Base-by-base conservation (phyloP, 371 early-diverging fungal genomes). In the Mucor plumbeus region DNA sequence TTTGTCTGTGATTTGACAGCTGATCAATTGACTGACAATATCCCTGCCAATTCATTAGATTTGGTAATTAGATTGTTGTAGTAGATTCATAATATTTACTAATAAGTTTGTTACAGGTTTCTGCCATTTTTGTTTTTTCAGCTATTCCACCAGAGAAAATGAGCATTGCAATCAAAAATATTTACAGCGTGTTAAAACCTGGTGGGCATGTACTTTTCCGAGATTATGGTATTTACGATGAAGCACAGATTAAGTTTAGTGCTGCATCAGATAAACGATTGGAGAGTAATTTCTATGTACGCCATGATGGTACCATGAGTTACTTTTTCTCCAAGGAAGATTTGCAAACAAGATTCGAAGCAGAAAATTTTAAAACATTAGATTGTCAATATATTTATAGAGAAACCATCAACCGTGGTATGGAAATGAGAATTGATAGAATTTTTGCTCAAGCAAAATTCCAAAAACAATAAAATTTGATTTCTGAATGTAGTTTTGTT, bases 401-500 rank as follows among this genome's bases (percentile, higher is more conserved):
- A 53, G 90, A 90, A 74, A 92, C 95, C 0, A 91, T 89, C 50
- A 98, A 97, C 69, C 80, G 91, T 60, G 91, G 92, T 64, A 74
- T 88, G 61, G 90, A 91, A 58, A 66, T 94, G 47, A 83, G 80
- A 41, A 88, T 95, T 57, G 93, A 94, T 65, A 84, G 98, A 57
- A 84, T 94, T 19, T 98, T 96, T 87, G 84, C 90, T 4, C 98
- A 98, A 77, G 93, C 92, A 34, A 93, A 90, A 78, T 94, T 93
- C 72, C 70, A 82, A 70, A 90, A 67, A 35, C 53, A 36, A 63
- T 63, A 39, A 40, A 39, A 54, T 11, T 54, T 54, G 3, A 17
- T 35, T 56, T 56, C 14, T 35, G 13, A 13, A 10, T 55, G 8
- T 26, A 26, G 26, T 26, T 26, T 26, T 26, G 26, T 26, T 26